Base-by-base conservation (phyloP, 768 basidiomycete genomes). In the Rossbeevera mucosa region DNA sequence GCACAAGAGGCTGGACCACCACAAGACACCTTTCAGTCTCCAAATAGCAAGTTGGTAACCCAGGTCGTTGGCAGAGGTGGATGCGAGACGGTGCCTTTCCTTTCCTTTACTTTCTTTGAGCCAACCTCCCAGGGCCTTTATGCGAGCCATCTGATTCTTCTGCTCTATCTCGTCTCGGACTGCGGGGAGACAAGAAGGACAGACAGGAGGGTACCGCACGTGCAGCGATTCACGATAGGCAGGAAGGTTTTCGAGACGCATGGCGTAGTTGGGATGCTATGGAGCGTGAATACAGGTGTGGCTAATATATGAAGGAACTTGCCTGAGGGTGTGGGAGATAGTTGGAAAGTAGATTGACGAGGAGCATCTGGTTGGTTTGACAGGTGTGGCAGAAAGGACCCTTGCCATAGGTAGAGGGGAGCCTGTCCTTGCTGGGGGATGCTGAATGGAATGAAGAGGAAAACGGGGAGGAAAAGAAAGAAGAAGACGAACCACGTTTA, bases 281-380 rank as follows among this genome's bases (percentile, higher is more conserved):
- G n/a, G 12, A 26, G 22, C 36, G 41, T 42, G 20, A 22, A 14
- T 13, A 7, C 7, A n/a, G 36, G 24, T 13, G 13, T 14, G 2
- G 42, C 33, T 30, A 5, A n/a, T 24, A 22, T 41, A 20, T 26
- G 33, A 42, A 14, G 16, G 6, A 24, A 55, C 85, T 59, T 64
- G 92, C 92, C 53, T 80, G 78, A n/a, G 83, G 79, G 22, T 81
- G 72, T 9, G 93, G 93, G 1, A 95, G 78, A 67, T 94, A 97
- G 61, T 88, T 93, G 14, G 93, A 88, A 28, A 97, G 72, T 50
- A 97, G 80, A 67, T 93, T 91, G 55, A 89, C 74, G 48, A 92
- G 74, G 33, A 97, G 78, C 74, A 83, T 86, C 63, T 96, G 94
- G 69, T 97, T 97, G n/a, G 91, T 89, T 60, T 87, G 85, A 67